These are phyloP conservation scores for Aspergillus thermomutatus DNA, from an alignment of 2,329 filamentous ascomycete genomes.

Conservation along the genomic window DNA sequence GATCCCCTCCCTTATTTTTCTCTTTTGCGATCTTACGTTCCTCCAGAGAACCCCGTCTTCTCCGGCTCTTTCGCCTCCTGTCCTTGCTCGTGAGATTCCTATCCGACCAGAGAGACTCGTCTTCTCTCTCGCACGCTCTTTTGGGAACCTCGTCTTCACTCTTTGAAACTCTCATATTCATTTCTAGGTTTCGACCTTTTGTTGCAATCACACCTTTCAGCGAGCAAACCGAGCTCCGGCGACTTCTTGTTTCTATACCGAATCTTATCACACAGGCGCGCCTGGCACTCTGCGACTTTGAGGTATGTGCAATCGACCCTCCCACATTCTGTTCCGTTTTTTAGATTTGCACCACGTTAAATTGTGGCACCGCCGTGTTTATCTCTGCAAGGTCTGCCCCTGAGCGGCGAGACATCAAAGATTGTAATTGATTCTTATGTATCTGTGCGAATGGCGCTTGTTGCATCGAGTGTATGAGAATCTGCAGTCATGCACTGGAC, in stretches of 20 bases:
- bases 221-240: background rate
- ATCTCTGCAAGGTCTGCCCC: background rate
- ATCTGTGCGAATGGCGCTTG: background rate
- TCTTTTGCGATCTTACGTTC: slow-evolving; percentile 18
- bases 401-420: background rate
- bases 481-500: background rate
- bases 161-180: slow-evolving; percentile 18
- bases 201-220: background rate
- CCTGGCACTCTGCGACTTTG: slow-evolving; percentile 23
- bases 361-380: background rate
- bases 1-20: slow-evolving; percentile 22
- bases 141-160: slow-evolving; percentile 30
- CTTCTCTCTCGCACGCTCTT: slow-evolving; percentile 40
- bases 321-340: background rate
- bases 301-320: slow-evolving; percentile 24
- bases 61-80: slow-evolving; percentile 20
- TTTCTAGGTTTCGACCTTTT: slow-evolving; percentile 7
- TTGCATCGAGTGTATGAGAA: background rate
- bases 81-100: slow-evolving; percentile 30
- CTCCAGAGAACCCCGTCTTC: slow-evolving; percentile 19
- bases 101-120: slow-evolving; percentile 39
- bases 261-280: slow-evolving; percentile 21
- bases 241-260: slow-evolving; percentile 23
- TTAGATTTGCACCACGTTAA: background rate
- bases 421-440: background rate